phyloP scores from a whole-genome alignment of 306 rosid genomes.

The Acmispon strigosus region DNA sequence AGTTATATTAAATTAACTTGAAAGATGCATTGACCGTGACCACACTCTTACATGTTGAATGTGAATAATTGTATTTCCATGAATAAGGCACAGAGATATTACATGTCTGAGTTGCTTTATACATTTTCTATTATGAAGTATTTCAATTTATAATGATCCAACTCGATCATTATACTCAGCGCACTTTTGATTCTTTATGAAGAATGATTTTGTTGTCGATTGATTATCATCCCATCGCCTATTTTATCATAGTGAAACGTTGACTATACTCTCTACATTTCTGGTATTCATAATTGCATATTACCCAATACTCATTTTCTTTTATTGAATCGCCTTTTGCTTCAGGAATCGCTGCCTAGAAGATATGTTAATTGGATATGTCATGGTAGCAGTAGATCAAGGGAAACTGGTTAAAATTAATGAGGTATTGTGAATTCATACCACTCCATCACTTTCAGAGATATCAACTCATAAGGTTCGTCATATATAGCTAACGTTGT shows the following conservation, averaged over 20 bases:
- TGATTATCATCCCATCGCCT: background rate
- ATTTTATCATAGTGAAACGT: background rate
- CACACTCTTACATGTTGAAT: background rate
- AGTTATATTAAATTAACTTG: background rate
- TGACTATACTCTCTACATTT: background rate
- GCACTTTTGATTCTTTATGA: background rate
- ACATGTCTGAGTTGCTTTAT: background rate
- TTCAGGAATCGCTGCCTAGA: conserved; percentile 94
- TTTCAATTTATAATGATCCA: background rate
- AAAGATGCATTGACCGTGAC: background rate
- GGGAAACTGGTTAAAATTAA: conserved; percentile 41
- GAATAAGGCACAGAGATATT: background rate
- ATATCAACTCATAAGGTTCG: conserved; percentile 52
- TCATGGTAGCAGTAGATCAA: conserved; percentile 58
- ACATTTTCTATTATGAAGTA: background rate
- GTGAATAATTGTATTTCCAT: conserved; percentile 2
- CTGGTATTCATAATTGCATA: background rate
- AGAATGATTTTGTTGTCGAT: background rate
- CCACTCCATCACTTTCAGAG: conserved; percentile 40
- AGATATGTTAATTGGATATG: conserved; percentile 49
- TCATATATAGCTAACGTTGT: conserved; percentile 68
- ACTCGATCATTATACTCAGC: background rate
- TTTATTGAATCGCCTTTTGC: conserved; percentile 7
- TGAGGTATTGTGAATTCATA: conserved; percentile 71
- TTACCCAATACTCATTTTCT: conserved; percentile 4